Percentiles rank a stretch among this genome's conserved stretches.
phyloP scores from a whole-genome alignment of 495 filamentous ascomycete genomes.

The Neurospora sp. region DNA sequence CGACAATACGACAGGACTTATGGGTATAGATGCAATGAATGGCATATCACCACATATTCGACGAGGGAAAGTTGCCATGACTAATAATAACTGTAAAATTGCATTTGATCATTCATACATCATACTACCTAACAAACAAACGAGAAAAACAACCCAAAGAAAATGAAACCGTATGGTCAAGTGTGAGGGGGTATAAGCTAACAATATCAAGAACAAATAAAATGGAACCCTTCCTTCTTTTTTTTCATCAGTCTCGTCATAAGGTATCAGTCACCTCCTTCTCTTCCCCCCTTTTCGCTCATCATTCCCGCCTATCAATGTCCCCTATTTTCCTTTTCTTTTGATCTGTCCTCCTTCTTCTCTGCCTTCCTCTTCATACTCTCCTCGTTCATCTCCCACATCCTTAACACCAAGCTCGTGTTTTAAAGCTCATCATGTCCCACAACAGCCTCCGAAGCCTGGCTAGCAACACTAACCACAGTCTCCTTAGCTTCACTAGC shows the following conservation, averaged over 20 bases:
- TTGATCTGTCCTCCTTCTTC: neutral
- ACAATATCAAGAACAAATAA: neutral
- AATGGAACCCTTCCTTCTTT: neutral
- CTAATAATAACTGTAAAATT: neutral
- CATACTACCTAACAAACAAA: neutral
- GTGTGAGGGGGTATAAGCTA: neutral
- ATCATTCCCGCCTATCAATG: neutral
- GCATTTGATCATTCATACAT: neutral
- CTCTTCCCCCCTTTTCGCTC: neutral
- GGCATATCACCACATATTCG: no score
- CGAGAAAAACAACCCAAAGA: neutral
- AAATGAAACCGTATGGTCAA: neutral
- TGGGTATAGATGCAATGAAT: no score
- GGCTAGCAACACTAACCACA: slow-evolving; percentile 5
- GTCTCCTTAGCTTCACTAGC: slow-evolving; percentile 29
- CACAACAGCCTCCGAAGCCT: slow-evolving; percentile 15
- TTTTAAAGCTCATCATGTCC: neutral
- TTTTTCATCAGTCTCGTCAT: neutral
- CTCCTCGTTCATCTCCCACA: neutral
- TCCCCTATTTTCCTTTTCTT: neutral
- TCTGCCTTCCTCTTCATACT: neutral
- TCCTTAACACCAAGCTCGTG: neutral
- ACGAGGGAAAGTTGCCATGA: neutral
- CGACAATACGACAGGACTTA: no score
- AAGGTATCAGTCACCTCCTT: neutral